Evolutionary conservation across 768 basidiomycete genomes (phyloP).

Genomic region (Omphalotus guepiniiformis): DNA sequence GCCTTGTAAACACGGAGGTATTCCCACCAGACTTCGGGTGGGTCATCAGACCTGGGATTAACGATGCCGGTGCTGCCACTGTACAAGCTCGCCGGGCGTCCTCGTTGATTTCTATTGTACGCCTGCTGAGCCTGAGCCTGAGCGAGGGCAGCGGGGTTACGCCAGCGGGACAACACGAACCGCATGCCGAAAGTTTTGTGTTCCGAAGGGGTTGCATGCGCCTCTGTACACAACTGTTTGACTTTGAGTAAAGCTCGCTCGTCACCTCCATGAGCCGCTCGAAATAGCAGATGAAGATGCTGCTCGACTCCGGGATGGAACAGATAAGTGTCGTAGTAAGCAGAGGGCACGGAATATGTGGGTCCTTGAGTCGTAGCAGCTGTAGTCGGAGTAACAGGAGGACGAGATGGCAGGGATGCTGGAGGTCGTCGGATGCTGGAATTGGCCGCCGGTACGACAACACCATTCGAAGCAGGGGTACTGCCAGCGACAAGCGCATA

Average conservation of each 20-base stretch:
- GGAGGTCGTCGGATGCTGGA: no score
- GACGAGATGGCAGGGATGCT: no score
- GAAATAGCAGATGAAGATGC: not conserved
- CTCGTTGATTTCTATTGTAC: not conserved
- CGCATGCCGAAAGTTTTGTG: not conserved
- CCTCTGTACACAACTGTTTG: not conserved
- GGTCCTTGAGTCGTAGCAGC: no score
- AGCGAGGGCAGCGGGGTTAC: not conserved
- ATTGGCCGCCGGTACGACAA: no score
- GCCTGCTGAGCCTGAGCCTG: not conserved
- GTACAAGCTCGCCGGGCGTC: not conserved
- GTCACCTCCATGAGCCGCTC: constrained; percentile 1
- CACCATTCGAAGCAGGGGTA: no score
- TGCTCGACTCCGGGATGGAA: no score
- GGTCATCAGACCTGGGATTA: not conserved
- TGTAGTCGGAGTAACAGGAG: no score
- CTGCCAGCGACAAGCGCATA: no score
- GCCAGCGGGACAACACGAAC: not conserved
- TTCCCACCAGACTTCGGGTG: not conserved
- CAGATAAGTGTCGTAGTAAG: no score
- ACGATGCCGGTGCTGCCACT: not conserved
- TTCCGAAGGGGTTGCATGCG: constrained; percentile 1
- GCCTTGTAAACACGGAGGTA: not conserved
- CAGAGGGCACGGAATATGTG: no score
- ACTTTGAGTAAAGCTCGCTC: not conserved